Evolutionary conservation across 2,329 filamentous ascomycete genomes (phyloP).

Genomic region (Coleophoma crateriformis): DNA sequence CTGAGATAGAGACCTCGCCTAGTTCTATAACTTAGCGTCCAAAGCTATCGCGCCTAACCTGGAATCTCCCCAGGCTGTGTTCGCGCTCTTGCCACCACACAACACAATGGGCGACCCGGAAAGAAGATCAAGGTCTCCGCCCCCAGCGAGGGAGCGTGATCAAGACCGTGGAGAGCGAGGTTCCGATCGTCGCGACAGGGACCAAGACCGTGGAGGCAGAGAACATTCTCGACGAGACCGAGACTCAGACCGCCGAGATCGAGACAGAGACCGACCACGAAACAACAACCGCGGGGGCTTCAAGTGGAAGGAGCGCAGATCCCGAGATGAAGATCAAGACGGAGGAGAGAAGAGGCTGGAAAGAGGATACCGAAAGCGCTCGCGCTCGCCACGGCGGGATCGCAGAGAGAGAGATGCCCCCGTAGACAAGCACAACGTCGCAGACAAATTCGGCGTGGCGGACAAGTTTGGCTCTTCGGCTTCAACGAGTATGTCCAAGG

Average conservation of each 20-base stretch:
- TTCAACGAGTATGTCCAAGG: slow-evolving; percentile 2
- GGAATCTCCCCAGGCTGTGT: no score
- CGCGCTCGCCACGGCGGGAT: slow-evolving; percentile 29
- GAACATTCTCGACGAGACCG: slow-evolving; percentile 28
- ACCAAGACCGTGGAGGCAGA: slow-evolving; percentile 14
- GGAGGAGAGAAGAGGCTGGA: slow-evolving; percentile 43
- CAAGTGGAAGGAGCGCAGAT: slow-evolving; percentile 51
- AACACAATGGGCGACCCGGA: background rate
- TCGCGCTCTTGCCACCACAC: background rate
- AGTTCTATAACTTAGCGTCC: no score
- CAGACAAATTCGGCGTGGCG: slow-evolving; percentile 21
- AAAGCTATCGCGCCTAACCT: no score
- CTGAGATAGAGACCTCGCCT: no score
- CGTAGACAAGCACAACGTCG: slow-evolving; percentile 8
- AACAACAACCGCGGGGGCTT: slow-evolving; percentile 39
- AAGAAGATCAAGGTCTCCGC: slow-evolving; percentile 17
- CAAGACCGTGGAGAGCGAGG: slow-evolving; percentile 27
- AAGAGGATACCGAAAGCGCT: slow-evolving; percentile 43
- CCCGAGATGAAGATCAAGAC: slow-evolving; percentile 36
- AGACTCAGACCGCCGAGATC: slow-evolving; percentile 15
- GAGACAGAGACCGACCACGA: slow-evolving; percentile 15
- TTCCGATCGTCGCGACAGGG: slow-evolving; percentile 12
- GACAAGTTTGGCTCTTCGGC: slow-evolving; percentile 22
- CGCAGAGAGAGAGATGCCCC: slow-evolving; percentile 2
- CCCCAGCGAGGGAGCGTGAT: slow-evolving; percentile 9